Conservation (phyloP, 2,329 filamentous ascomycete genomes). For the Epichloe amarillans region DNA sequence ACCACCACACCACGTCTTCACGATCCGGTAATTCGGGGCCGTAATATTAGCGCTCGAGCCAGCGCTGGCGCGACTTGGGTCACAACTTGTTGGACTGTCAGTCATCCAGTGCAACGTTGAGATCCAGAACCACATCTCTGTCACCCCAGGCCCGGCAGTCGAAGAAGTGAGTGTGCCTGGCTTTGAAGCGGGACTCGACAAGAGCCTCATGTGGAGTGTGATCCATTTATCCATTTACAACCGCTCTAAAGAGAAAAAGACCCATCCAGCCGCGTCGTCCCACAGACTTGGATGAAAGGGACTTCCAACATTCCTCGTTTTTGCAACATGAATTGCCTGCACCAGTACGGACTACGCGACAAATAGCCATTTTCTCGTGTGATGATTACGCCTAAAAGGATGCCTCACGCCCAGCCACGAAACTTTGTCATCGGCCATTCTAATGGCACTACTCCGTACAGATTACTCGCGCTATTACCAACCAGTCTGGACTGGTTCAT, state of each 20-base stretch:
- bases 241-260: neutral
- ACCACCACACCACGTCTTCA: neutral
- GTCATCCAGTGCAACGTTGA: constrained; percentile 6
- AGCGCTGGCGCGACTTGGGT: neutral
- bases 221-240: constrained; percentile 10
- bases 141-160: constrained; percentile 7
- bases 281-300: constrained; percentile 5
- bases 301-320: constrained; percentile 3
- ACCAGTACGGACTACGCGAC: no score
- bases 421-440: neutral
- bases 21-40: neutral
- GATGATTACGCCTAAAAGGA: neutral
- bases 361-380: neutral
- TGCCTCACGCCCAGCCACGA: neutral
- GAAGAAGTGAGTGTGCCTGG: constrained; percentile 5
- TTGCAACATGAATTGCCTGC: neutral
- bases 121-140: constrained; percentile 5
- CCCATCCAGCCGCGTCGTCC: constrained; percentile 6
- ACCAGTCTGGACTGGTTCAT: neutral
- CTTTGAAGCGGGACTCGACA: constrained; percentile 7
- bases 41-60: neutral
- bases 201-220: constrained; percentile 12
- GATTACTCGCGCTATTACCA: neutral
- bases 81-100: no score
- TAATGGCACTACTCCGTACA: neutral